Evolutionary conservation across 1,284 basidiomycete genomes (phyloP).

Genomic region (Leccinum pallidistipes): DNA sequence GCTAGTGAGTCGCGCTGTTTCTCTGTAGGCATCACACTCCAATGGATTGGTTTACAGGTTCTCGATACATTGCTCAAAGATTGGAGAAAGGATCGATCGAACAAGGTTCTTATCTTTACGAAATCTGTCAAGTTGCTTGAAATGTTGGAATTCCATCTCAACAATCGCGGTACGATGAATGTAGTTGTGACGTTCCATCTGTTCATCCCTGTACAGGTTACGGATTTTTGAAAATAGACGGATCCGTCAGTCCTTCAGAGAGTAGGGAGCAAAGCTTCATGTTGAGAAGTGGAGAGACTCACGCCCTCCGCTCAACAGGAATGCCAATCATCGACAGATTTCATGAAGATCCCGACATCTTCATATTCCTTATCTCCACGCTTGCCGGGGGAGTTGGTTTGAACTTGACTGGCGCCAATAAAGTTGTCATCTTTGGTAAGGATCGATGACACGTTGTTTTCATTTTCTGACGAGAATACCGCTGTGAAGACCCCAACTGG

Average conservation of each 20-base stretch:
- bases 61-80: constrained; percentile 62
- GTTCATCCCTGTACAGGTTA: constrained; percentile 43
- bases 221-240: constrained; percentile 72
- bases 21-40: background rate
- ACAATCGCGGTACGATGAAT: constrained; percentile 43
- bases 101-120: constrained; percentile 85
- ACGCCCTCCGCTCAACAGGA: constrained; percentile 44
- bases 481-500: constrained; percentile 79
- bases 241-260: constrained; percentile 61
- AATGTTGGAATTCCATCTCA: constrained; percentile 74
- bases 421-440: constrained; percentile 83
- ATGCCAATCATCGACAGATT: constrained; percentile 83
- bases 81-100: constrained; percentile 63
- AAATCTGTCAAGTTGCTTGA: constrained; percentile 82
- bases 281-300: constrained; percentile 4
- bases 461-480: constrained; percentile 2
- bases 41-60: constrained; percentile 44
- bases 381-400: constrained; percentile 76
- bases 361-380: constrained; percentile 79
- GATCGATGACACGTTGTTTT: background rate
- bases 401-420: constrained; percentile 77
- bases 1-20: constrained; percentile 48
- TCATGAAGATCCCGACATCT: constrained; percentile 70
- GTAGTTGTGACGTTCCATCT: background rate
- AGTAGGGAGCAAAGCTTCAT: constrained; percentile 43